phyloP scores from a whole-genome alignment of 2,329 filamentous ascomycete genomes.

The Diaporthe humulicola region DNA sequence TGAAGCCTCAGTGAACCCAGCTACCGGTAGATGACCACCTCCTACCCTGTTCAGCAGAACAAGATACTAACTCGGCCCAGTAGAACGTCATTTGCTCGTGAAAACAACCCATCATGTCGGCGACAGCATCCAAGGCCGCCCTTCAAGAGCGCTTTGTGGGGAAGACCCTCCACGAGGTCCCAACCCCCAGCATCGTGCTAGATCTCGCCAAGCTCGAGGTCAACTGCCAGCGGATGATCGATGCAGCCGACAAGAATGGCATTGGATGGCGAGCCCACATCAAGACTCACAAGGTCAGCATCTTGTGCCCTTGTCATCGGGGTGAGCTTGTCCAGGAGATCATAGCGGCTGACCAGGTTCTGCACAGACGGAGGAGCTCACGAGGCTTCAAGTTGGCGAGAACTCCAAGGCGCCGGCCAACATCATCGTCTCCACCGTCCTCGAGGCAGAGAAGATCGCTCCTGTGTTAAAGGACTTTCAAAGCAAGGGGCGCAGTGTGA shows the following conservation, averaged over 20 bases:
- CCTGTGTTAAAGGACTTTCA: constrained; percentile 72
- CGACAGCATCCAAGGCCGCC: constrained; percentile 49
- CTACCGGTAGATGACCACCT: neutral
- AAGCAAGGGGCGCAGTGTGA: constrained; percentile 65
- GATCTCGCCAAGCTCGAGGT: constrained; percentile 74
- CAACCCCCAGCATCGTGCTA: constrained; percentile 76
- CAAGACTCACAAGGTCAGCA: constrained; percentile 82
- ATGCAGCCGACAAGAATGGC: constrained; percentile 68
- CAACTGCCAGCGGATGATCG: constrained; percentile 81
- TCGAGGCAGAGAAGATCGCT: constrained; percentile 77
- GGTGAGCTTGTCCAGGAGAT: constrained; percentile 8
- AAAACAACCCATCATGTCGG: constrained; percentile 6
- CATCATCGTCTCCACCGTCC: constrained; percentile 80
- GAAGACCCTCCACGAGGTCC: constrained; percentile 69
- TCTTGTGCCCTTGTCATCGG: neutral
- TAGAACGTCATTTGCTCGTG: neutral
- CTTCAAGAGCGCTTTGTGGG: constrained; percentile 66
- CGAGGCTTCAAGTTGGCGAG: constrained; percentile 77
- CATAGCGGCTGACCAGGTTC: neutral
- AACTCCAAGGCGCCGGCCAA: constrained; percentile 62
- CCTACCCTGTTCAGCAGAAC: neutral
- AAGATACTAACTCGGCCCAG: neutral
- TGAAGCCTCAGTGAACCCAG: neutral
- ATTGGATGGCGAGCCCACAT: constrained; percentile 82
- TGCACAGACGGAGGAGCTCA: constrained; percentile 73